These are phyloP conservation scores for Diplocarpon mali DNA, from an alignment of 2,329 filamentous ascomycete genomes.

Conservation along the genomic window DNA sequence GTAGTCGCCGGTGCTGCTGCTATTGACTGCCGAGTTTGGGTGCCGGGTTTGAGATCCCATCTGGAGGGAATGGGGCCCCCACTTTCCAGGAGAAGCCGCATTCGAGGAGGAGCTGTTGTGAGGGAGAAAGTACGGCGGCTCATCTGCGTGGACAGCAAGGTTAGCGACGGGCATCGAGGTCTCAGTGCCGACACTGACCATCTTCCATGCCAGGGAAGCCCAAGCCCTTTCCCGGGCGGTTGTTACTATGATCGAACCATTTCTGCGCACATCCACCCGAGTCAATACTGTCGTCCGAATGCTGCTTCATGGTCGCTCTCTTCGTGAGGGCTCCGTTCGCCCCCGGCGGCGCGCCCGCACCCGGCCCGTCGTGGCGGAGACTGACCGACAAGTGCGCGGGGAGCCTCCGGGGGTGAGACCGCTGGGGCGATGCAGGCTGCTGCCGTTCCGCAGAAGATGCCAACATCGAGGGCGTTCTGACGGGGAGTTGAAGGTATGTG, in stretches of 20 bases:
- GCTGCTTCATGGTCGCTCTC: neutral
- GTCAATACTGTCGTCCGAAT: conserved; percentile 14
- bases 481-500: neutral
- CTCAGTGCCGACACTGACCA: conserved; percentile 13
- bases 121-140: conserved; percentile 21
- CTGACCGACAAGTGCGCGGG: conserved; percentile 20
- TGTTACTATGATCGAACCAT: conserved; percentile 24
- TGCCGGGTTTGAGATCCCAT: neutral
- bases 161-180: conserved; percentile 1
- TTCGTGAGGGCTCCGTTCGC: neutral
- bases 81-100: conserved; percentile 1
- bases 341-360: neutral
- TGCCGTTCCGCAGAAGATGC: neutral
- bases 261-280: conserved; percentile 12
- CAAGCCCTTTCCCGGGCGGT: conserved; percentile 9
- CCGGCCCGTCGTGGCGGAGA: conserved; percentile 9
- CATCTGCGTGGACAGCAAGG: conserved; percentile 13
- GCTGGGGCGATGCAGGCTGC: neutral
- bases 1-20: conserved; percentile 51
- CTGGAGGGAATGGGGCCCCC: neutral
- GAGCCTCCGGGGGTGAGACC: conserved; percentile 16
- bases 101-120: conserved; percentile 12
- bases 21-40: conserved; percentile 7
- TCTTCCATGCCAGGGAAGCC: conserved; percentile 13
- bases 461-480: conserved; percentile 6